These are phyloP conservation scores for Candida nanaspora DNA, from an alignment of 805 yeast genomes.

Conservation along the genomic window DNA sequence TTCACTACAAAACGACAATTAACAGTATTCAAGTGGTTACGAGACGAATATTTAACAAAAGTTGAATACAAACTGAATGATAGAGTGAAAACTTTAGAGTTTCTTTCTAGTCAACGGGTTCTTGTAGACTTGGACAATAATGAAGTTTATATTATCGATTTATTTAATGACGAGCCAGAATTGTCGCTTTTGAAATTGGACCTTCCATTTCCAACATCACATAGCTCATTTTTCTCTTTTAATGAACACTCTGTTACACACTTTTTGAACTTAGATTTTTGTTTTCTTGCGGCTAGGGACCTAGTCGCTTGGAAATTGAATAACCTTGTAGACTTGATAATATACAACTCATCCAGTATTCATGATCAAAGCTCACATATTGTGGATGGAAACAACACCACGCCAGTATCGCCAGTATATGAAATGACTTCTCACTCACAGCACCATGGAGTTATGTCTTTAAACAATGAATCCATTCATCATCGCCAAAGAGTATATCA, in stretches of 20 bases:
- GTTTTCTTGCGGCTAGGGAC: conserved; percentile 4
- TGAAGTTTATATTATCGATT: conserved; percentile 12
- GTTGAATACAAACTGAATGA: conserved; percentile 20
- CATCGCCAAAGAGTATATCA: neutral
- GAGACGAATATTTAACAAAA: conserved; percentile 14
- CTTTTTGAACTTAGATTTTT: neutral
- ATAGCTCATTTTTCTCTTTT: conserved; percentile 1
- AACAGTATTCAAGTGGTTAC: conserved; percentile 16
- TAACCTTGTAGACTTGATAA: neutral
- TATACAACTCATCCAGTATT: neutral
- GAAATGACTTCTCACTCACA: neutral
- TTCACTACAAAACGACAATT: conserved; percentile 15
- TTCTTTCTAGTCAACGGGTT: conserved; percentile 15
- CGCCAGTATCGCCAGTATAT: too few species aligned
- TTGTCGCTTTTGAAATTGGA: neutral
- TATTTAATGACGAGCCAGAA: conserved; percentile 3
- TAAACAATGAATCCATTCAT: neutral
- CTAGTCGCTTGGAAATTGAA: conserved; percentile 4
- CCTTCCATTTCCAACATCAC: neutral
- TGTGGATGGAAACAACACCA: too few species aligned
- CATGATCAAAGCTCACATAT: neutral
- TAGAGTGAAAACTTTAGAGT: conserved; percentile 16
- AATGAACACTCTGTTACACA: neutral
- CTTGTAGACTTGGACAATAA: conserved; percentile 17
- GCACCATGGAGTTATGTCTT: neutral